A percentile compares a stretch with the other conserved stretches of the same genome.
phyloP scores from a whole-genome alignment of 2,329 filamentous ascomycete species.

The Lecanicillium sp. region DNA sequence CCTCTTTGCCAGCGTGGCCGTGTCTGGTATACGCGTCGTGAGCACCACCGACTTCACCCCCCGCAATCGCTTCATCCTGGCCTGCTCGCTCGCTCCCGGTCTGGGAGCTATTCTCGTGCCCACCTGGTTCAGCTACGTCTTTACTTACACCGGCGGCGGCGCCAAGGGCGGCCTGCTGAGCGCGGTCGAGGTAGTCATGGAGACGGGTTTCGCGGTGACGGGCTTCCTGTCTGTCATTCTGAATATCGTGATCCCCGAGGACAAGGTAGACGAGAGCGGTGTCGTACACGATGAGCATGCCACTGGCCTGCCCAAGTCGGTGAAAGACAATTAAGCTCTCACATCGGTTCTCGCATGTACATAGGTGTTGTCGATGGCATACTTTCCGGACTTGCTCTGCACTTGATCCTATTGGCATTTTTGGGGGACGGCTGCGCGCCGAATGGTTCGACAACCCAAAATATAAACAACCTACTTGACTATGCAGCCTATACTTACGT shows the following conservation, averaged over 20 bases:
- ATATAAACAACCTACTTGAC: no score
- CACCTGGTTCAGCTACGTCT: constrained; percentile 61
- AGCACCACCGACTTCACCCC: constrained; percentile 64
- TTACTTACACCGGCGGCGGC: constrained; percentile 62
- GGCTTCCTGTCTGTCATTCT: constrained; percentile 64
- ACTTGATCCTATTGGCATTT: no score
- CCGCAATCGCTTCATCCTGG: constrained; percentile 73
- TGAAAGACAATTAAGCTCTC: constrained; percentile 1
- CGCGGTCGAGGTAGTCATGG: constrained; percentile 63
- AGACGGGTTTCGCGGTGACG: constrained; percentile 67
- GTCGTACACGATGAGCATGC: neutral
- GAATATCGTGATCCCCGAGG: constrained; percentile 66
- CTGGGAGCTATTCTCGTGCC: constrained; percentile 61
- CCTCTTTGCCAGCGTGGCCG: constrained; percentile 67
- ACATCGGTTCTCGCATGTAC: no score
- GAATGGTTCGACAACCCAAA: no score
- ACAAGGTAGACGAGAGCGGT: constrained; percentile 50
- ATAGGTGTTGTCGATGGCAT: no score
- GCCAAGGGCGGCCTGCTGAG: constrained; percentile 65
- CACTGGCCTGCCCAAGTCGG: neutral
- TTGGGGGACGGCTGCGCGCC: no score
- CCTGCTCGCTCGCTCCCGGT: constrained; percentile 63
- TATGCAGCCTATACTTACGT: no score
- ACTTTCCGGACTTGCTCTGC: no score
- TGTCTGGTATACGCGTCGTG: constrained; percentile 65